Evolutionary conservation across 2,329 filamentous ascomycete genomes (phyloP).

Genomic region (Boeremia exigua): DNA sequence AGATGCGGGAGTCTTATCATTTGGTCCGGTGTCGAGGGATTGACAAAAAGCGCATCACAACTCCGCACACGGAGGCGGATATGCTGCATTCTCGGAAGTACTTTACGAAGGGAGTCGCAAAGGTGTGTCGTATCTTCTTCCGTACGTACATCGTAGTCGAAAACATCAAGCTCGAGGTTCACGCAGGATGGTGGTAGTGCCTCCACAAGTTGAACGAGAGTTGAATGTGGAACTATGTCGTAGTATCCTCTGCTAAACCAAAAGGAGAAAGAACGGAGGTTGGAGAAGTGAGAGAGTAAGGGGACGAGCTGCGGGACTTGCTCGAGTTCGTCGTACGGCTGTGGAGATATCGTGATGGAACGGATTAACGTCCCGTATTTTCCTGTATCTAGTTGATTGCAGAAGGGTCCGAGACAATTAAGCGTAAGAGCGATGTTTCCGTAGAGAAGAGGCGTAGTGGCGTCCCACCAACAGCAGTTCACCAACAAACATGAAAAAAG

Average conservation of each 20-base stretch:
- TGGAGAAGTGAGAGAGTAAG: no score
- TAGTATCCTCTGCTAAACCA: no score
- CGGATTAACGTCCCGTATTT: not conserved
- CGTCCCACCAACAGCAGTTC: not conserved
- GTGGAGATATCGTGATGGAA: not conserved
- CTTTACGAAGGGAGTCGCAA: not conserved
- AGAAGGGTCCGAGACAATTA: not conserved
- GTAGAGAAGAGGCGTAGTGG: not conserved
- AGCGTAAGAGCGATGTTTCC: not conserved
- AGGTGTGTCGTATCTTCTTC: not conserved
- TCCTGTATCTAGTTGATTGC: not conserved
- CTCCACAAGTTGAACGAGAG: no score
- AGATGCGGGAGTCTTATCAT: not conserved
- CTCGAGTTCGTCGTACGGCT: no score
- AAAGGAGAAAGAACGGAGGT: no score
- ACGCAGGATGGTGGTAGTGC: no score
- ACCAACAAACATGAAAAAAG: not conserved
- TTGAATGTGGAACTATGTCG: no score
- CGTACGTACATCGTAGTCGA: no score
- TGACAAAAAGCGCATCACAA: not conserved
- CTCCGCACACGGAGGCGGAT: not conserved
- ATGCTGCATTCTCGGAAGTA: conserved; percentile 4
- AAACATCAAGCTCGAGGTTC: no score
- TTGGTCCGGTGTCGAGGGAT: not conserved
- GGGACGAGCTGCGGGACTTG: no score